These are phyloP conservation scores for Hypericum perforatum DNA, from an alignment of 345 rosid genomes.

Conservation along the genomic window DNA sequence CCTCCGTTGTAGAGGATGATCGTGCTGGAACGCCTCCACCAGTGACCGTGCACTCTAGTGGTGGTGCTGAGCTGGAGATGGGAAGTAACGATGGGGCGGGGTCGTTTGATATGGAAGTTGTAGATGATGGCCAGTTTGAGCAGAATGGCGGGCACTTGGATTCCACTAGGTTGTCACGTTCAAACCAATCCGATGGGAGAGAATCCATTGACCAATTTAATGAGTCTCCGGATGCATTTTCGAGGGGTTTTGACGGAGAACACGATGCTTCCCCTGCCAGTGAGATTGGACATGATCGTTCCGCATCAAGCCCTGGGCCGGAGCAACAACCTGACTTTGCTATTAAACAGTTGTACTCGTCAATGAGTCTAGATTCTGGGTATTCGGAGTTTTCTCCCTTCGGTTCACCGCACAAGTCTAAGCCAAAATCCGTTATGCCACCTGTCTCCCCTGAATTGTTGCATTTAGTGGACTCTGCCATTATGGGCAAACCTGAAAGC, in stretches of 20 bases:
- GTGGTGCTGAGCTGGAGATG: constrained; percentile 19
- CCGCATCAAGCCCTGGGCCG: constrained; percentile 49
- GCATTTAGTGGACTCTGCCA: constrained; percentile 97
- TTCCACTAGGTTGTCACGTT: constrained; percentile 30
- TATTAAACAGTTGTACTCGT: constrained; percentile 40
- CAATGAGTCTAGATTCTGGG: constrained; percentile 46
- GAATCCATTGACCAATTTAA: constrained; percentile 24
- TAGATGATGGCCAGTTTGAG: constrained; percentile 69
- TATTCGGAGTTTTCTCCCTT: constrained; percentile 38
- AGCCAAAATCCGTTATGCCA: constrained; percentile 66
- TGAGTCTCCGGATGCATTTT: constrained; percentile 25
- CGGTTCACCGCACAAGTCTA: constrained; percentile 57
- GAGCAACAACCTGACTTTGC: constrained; percentile 32
- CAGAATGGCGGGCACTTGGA: constrained; percentile 45
- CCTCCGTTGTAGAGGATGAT: constrained; percentile 26
- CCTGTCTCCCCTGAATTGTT: constrained; percentile 95
- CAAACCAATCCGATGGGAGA: constrained; percentile 29
- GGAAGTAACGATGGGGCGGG: constrained; percentile 19
- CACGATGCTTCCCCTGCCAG: constrained; percentile 33
- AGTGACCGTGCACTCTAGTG: constrained; percentile 20
- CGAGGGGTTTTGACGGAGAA: constrained; percentile 19
- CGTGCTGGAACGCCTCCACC: constrained; percentile 26
- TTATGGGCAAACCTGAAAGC: constrained; percentile 96
- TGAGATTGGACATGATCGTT: constrained; percentile 32
- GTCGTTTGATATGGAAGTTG: constrained; percentile 22